Evolutionary conservation across 2,329 filamentous ascomycete genomes (phyloP).

Genomic region (Trichothecium roseum): DNA sequence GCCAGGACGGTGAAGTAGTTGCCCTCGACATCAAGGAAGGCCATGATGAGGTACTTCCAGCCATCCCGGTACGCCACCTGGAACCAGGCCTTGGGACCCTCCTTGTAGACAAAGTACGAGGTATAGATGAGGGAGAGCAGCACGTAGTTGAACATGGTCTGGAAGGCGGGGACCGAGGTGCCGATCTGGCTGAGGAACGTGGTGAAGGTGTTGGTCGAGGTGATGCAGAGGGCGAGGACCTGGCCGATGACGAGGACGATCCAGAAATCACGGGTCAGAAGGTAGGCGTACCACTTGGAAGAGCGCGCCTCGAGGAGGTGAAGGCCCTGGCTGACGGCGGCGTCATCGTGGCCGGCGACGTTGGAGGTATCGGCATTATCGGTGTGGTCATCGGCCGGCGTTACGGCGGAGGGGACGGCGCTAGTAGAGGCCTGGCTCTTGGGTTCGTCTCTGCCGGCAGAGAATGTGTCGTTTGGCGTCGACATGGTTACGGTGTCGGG

Average conservation of each 20-base stretch:
- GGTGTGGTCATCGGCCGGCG: conserved; percentile 2
- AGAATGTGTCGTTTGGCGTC: too few relatives aligned
- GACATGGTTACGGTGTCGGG: too few relatives aligned
- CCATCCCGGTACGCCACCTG: conserved; percentile 58
- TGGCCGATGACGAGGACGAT: conserved; percentile 72
- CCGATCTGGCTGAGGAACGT: conserved; percentile 55
- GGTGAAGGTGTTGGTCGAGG: conserved; percentile 84
- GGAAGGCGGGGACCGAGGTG: conserved; percentile 86
- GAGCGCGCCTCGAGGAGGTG: conserved; percentile 43
- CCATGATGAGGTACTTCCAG: conserved; percentile 90
- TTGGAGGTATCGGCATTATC: conserved; percentile 6
- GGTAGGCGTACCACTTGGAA: conserved; percentile 59
- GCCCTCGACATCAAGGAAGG: conserved; percentile 88
- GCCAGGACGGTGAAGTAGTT: conserved; percentile 98
- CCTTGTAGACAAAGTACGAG: conserved; percentile 64
- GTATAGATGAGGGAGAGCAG: conserved; percentile 77
- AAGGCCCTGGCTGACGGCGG: conserved; percentile 39
- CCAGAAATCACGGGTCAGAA: conserved; percentile 82
- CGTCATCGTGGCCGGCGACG: conserved; percentile 10
- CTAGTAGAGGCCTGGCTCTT: too few relatives aligned
- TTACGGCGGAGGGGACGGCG: not conserved
- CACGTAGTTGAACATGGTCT: conserved; percentile 91
- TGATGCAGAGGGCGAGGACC: conserved; percentile 80
- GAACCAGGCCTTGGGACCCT: conserved; percentile 63
- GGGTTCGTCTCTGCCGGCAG: too few relatives aligned